A percentile compares a stretch with the other conserved stretches of the same genome.
Conservation (phyloP, 345 rosid genomes). For the sweet orange (Citrus sinensis) region DNA sequence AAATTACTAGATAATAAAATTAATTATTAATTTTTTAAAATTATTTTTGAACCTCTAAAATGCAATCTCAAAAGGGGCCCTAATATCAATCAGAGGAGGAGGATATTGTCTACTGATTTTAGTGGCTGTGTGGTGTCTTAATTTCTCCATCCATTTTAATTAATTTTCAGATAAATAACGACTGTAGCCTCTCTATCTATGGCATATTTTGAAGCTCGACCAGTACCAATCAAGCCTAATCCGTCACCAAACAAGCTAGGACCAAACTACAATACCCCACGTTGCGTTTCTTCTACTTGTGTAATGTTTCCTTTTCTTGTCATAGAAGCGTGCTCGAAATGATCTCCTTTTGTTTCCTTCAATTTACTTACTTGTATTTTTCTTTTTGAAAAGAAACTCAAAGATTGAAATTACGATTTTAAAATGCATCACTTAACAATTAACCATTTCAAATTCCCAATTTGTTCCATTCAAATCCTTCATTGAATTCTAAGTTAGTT, state of each 20-base stretch:
- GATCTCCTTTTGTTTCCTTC: neutral
- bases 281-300: neutral
- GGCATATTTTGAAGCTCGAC: neutral
- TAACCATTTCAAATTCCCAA: too few species aligned
- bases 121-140: too few species aligned
- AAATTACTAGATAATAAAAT: too few species aligned
- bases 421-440: neutral
- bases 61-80: neutral
- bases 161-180: neutral
- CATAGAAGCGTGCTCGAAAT: neutral
- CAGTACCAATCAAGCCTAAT: neutral
- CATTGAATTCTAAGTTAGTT: too few species aligned
- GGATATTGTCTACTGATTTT: too few species aligned
- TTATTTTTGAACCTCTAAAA: too few species aligned
- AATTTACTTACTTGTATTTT: neutral
- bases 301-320: neutral
- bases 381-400: neutral
- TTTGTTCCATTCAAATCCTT: too few species aligned
- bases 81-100: neutral
- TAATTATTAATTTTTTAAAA: too few species aligned
- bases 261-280: neutral
- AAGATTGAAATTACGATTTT: neutral
- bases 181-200: neutral
- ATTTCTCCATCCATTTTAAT: neutral
- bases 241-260: neutral